Evolutionary conservation across 2,329 filamentous ascomycete genomes (phyloP), one percentile per base, ranked within the genome.

Genomic region (Ambrosiella cleistominuta): DNA sequence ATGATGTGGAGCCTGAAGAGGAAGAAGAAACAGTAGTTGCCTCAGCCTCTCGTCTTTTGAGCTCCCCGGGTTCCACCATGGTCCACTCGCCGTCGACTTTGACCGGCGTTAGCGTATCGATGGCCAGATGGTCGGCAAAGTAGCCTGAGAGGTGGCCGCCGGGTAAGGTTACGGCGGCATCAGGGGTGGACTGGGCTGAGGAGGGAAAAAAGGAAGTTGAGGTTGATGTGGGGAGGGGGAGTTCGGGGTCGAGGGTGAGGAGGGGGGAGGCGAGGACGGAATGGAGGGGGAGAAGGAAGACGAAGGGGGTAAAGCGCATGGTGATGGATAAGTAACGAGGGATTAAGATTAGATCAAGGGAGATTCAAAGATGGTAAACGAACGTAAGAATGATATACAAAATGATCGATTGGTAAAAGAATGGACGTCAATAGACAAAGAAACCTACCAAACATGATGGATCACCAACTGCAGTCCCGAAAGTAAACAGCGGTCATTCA

Each of bases 1-100:
- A 50, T 39, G 47, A 8, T 17, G 44, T 27, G 7, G 40, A 1
- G 13, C 2, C 15, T 6, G 39, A 54, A 12, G 36, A 38, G n/a
- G 55, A 57, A 56, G 38, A 60, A 52, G 17, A 56, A 54, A 44
- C 63, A 37, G 52, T 61, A 36, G 62, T 62, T 7, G 60, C 57
- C 42, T 61, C 64, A 56, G 66, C 65, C 49, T 66, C 64, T 38
- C 66, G 66, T 62, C 66, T 65, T 53, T 57, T 62, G 40, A 65
- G 58, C 37, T 64, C 61, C 47, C 54, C 51, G 15, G 57, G 57
- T 2, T 62, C 54, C 11, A 64, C 49, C 62, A 64, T 62, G 27
- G 59, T 60, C 63, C 61, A 64, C n/a, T 60, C 57, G n/a, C 61
- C 63, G 45, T 61, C 53, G 36, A 64, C 58, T 44, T 59, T 58